Evolutionary conservation across 257 asterid genomes (phyloP), one percentile per base, ranked within the genome.

Genomic region (Forsythia suspensa): DNA sequence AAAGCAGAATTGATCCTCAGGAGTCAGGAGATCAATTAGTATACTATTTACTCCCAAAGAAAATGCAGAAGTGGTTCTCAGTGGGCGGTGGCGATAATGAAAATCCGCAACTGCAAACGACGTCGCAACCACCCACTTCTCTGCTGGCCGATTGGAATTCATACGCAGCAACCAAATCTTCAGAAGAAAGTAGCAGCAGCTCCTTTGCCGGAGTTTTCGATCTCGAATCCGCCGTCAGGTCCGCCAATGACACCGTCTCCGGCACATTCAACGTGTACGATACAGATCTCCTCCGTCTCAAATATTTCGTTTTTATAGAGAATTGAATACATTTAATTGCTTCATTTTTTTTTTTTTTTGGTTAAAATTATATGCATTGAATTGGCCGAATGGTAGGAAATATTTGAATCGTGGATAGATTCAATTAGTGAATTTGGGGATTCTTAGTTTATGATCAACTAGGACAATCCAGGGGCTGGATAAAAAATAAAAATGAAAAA

Each of bases 181-280:
- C 97, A 74, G 92, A 88, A 8, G 90, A 84, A 72, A 82, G 83
- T 63, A 73, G 84, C 51, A 77, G 86, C 72, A 82, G 88, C 80
- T 81, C 95, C 37, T 86, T 93, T 42, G 85, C 85, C 75, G 89
- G 90, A 42, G 91, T 82, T 11, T 90, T 92, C 83, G 97, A 93
- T 77, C 82, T 93, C 79, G 97, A 93, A 90, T 81, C 97, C 52
- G 97, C 97, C 40, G 94, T 90, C 55, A 86, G 94, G 80, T 93
- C 97, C 29, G 97, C 97, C 70, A 93, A 93, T 86, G 95, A 91
- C 84, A 90, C 97, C 88, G 92, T 93, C 38, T 90, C 97, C 74
- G 95, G 97, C 85, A 87, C 97, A 67, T 93, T 93, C 85, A 87
- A 77, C 65, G 91, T 90, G 97, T 93, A 85, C 86, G 95, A 40